Conservation (phyloP, 2,329 filamentous ascomycete genomes). For the Fusarium illudens region DNA sequence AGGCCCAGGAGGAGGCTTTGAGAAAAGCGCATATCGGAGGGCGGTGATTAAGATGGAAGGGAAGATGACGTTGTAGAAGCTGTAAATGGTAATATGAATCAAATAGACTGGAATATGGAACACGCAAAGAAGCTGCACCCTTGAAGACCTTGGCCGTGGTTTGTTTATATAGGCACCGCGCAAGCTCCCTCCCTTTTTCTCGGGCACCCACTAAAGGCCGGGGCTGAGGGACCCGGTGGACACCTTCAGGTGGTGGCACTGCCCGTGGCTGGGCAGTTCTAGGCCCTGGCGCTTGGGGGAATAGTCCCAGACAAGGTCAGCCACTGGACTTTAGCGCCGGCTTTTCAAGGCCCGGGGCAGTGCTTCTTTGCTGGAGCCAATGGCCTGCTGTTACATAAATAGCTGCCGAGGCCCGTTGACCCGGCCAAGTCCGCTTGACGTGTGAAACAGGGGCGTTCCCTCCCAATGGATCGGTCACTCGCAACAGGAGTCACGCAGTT, state of each 20-base stretch:
- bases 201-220: constrained; percentile 1
- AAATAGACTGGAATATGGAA: background rate
- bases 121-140: background rate
- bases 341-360: constrained; percentile 8
- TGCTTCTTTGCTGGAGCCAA: constrained; percentile 9
- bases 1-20: constrained; percentile 25
- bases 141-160: background rate
- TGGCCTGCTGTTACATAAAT: constrained; percentile 12
- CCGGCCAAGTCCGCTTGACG: background rate
- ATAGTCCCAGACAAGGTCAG: constrained; percentile 6
- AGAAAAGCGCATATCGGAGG: constrained; percentile 23
- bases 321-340: constrained; percentile 9
- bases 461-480: background rate
- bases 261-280: constrained; percentile 21
- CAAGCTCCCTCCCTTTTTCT: constrained; percentile 22
- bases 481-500: background rate
- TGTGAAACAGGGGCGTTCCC: background rate
- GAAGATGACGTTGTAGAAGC: background rate
- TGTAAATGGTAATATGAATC: background rate
- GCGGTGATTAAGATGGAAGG: background rate
- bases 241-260: constrained; percentile 18
- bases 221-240: background rate
- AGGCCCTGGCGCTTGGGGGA: constrained; percentile 11
- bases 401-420: constrained; percentile 10
- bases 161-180: background rate